These are phyloP conservation scores for Herpotrichia juniperi DNA, from an alignment of 2,329 filamentous ascomycete genomes.

Conservation along the genomic window DNA sequence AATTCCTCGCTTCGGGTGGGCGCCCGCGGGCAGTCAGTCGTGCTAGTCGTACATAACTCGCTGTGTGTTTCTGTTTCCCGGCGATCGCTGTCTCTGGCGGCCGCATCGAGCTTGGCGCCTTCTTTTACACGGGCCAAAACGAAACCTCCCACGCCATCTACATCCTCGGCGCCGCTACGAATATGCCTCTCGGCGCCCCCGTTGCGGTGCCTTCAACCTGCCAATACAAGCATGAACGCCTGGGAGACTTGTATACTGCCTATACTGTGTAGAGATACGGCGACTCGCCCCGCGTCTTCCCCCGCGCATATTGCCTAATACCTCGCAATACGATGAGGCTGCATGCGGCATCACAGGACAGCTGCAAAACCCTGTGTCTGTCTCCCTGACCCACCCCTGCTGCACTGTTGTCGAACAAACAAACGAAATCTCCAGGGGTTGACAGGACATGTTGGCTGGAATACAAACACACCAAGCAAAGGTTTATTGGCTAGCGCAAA, in stretches of 20 bases:
- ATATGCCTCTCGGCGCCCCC: neutral
- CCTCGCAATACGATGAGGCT: neutral
- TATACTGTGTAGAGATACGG: neutral
- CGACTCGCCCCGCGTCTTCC: neutral
- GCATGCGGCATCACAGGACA: neutral
- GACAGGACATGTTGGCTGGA: too few species aligned
- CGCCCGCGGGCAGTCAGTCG: neutral
- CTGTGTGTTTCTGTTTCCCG: conserved; percentile 2
- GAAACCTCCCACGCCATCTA: conserved; percentile 9
- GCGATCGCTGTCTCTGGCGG: neutral
- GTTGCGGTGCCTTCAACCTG: too few species aligned
- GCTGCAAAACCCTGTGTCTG: neutral
- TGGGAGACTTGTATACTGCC: too few species aligned
- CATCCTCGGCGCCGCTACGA: conserved; percentile 9
- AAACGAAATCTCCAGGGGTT: too few species aligned
- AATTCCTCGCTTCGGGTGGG: too few species aligned
- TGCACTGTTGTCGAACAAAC: too few species aligned
- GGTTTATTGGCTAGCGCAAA: too few species aligned
- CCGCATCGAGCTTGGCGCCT: neutral
- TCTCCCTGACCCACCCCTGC: too few species aligned
- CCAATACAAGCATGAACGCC: too few species aligned
- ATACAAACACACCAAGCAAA: too few species aligned
- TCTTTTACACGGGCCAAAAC: neutral
- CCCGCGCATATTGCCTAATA: conserved; percentile 1
- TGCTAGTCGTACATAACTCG: neutral